Evolutionary conservation across 495 filamentous ascomycete species (phyloP), one percentile per base, ranked within the genome.

Genomic region (Letharia columbiana): DNA sequence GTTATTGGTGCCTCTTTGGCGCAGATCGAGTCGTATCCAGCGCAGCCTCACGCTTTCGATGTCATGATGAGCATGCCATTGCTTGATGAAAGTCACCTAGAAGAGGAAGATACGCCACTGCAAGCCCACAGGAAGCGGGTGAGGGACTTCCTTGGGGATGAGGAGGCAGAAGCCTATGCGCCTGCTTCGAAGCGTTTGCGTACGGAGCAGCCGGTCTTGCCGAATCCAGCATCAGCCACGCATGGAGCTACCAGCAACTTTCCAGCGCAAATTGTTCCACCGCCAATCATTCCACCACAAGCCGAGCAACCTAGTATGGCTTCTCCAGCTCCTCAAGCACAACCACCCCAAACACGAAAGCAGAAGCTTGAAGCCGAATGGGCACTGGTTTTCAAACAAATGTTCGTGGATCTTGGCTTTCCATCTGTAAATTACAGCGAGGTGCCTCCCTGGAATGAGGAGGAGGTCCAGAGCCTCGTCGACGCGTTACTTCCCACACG

Each of bases 381-480:
- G 50, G 50, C 50, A 13, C 23, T 33, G 28, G 28, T 54, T 15
- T 33, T 33, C 12, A 10, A 54, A 33, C 3, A 4, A 6, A 4
- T 5, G 8, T 54, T 54, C 28, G 0, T 54, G 23, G 50, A 0
- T 31, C 28, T 15, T 13, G 50, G 28, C 1, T 33, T 17, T 8
- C 1, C 33, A 33, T 33, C 50, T 15, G 50, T 60, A 2, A 17
- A 60, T n/a, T 40, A 18, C 40, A 39, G 58, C 11, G 35, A n/a
- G 35, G 28, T 60, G 20, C 18, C n/a, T 28, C 58, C 58, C 20
- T 40, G 40, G 58, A 60, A n/a, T 8, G 35, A 60, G 4, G 35
- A 39, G n/a, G 58, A 60, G 37, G 18, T n/a, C n/a, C 58, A 60
- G 17, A 60, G 58, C 17, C 35, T 60, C n/a, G 23, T 37, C 23